Evolutionary conservation across 2,329 filamentous ascomycete genomes (phyloP).

Genomic region (Colletotrichum sp.): DNA sequence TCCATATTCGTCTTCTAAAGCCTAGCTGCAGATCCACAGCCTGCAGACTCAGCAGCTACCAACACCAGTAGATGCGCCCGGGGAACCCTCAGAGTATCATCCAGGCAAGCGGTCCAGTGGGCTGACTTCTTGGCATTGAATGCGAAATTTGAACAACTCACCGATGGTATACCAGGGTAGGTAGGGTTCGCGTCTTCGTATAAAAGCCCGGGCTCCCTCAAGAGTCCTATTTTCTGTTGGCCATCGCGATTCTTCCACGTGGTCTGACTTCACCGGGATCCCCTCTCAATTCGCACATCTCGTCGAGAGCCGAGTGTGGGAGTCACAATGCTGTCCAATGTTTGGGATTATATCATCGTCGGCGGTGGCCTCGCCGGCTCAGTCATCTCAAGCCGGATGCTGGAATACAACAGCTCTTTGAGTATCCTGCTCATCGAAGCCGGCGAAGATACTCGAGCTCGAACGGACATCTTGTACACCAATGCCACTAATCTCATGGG

Average conservation of each 20-base stretch:
- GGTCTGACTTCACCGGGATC: background rate
- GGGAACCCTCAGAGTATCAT: background rate
- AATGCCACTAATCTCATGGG: constrained; percentile 9
- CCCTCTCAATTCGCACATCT: background rate
- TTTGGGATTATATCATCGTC: constrained; percentile 39
- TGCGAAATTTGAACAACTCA: background rate
- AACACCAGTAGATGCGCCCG: background rate
- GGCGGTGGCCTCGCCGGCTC: constrained; percentile 41
- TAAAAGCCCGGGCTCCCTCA: background rate
- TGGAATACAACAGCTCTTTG: constrained; percentile 23
- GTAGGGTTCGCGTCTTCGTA: background rate
- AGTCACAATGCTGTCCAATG: background rate
- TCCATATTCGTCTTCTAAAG: background rate
- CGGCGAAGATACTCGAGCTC: constrained; percentile 24
- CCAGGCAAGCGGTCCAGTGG: background rate
- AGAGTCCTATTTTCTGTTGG: background rate
- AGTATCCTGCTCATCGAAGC: constrained; percentile 44
- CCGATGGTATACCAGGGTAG: background rate
- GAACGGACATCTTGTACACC: constrained; percentile 4
- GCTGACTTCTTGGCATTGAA: background rate
- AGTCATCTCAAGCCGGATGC: constrained; percentile 38
- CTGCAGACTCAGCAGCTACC: background rate
- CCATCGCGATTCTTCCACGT: background rate
- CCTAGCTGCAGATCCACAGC: background rate
- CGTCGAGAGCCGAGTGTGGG: too few species aligned